phyloP scores from a whole-genome alignment of 495 filamentous ascomycete genomes.

The Entonaema liquescens region DNA sequence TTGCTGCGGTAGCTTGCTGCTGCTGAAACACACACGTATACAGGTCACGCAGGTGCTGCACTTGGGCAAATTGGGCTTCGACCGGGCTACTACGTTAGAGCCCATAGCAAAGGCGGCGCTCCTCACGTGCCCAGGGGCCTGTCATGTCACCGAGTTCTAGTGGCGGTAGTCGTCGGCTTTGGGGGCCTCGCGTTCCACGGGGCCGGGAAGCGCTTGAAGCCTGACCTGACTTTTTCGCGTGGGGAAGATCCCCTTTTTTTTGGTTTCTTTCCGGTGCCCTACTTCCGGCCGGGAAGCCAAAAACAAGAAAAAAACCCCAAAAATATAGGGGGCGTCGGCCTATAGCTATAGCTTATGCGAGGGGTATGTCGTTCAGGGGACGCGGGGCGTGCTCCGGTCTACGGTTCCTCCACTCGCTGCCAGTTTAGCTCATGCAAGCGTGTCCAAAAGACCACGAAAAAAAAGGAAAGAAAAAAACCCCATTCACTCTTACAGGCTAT shows the following conservation, averaged over 20 bases:
- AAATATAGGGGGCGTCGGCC: background rate
- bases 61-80: background rate
- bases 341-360: background rate
- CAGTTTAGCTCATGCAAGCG: background rate
- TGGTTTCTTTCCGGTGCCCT: background rate
- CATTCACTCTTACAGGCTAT: background rate
- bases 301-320: no score
- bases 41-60: no score
- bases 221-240: background rate
- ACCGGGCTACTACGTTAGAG: background rate
- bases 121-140: background rate
- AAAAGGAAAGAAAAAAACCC: no score
- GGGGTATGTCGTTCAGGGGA: background rate
- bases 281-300: background rate
- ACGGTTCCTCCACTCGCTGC: background rate
- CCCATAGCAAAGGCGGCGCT: background rate
- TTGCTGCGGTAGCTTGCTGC: no score
- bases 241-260: background rate
- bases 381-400: background rate
- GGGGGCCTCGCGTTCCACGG: background rate
- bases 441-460: background rate
- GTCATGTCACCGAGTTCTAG: background rate
- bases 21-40: no score
- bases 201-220: background rate
- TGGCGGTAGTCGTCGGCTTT: background rate